These are phyloP conservation scores for Ophiostoma australiae DNA, from an alignment of 2,329 filamentous ascomycete species.

Conservation along the genomic window DNA sequence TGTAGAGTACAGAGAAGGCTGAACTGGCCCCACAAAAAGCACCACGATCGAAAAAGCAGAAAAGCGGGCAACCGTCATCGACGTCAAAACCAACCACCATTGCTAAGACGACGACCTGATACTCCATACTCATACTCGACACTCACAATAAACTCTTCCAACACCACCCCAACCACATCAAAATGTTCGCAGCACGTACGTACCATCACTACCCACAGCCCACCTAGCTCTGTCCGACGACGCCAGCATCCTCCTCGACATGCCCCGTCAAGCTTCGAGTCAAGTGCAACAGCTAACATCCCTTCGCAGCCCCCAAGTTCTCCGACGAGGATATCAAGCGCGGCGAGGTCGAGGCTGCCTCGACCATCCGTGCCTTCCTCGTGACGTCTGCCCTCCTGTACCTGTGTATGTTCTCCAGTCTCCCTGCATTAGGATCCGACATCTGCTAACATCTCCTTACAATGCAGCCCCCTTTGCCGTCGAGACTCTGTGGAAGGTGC, in stretches of 20 bases:
- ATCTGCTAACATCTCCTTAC: conserved; percentile 7
- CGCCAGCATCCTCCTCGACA: neutral
- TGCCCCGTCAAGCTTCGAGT: neutral
- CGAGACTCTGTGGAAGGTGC: conserved; percentile 41
- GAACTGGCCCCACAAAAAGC: conserved; percentile 15
- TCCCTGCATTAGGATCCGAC: neutral
- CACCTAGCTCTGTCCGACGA: neutral
- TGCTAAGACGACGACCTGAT: neutral
- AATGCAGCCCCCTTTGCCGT: conserved; percentile 53
- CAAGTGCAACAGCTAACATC: neutral
- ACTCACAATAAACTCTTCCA: neutral
- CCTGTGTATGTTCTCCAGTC: conserved; percentile 57
- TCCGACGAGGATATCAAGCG: conserved; percentile 64
- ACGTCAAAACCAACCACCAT: conserved; percentile 5
- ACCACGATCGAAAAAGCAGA: conserved; percentile 2
- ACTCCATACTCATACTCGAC: neutral
- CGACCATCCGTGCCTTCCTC: conserved; percentile 62
- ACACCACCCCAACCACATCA: conserved; percentile 29
- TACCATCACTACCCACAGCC: conserved; percentile 23
- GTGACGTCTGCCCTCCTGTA: conserved; percentile 66
- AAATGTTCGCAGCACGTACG: conserved; percentile 62
- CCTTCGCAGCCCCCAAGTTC: conserved; percentile 49
- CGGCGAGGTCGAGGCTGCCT: conserved; percentile 62
- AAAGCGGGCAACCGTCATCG: conserved; percentile 12
- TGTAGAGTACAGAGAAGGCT: neutral